phyloP scores from a whole-genome alignment of 1,284 basidiomycete species.

The Austroboletus rostrupii region DNA sequence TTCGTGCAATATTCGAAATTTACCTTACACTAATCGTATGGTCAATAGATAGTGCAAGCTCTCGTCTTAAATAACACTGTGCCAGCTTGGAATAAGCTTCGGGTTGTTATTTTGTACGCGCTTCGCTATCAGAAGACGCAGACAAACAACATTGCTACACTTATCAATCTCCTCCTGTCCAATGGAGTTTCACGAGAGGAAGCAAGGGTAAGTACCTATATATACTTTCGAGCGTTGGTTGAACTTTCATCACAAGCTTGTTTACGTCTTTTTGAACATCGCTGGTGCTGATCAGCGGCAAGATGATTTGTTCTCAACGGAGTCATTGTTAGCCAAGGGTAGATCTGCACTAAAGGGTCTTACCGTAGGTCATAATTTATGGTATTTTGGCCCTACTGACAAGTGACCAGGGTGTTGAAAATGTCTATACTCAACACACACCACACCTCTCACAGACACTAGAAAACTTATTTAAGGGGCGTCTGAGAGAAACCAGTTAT shows the following conservation, averaged over 20 bases:
- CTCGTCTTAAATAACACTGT: constrained; percentile 69
- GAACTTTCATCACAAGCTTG: constrained; percentile 53
- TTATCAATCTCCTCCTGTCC: constrained; percentile 80
- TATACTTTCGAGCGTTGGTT: constrained; percentile 1
- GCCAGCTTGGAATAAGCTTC: constrained; percentile 79
- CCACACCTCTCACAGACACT: constrained; percentile 92
- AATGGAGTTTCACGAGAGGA: constrained; percentile 84
- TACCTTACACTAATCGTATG: not conserved
- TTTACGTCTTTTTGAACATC: constrained; percentile 91
- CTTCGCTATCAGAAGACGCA: constrained; percentile 94
- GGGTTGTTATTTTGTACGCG: constrained; percentile 92
- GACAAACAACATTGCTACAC: constrained; percentile 75
- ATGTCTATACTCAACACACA: constrained; percentile 97
- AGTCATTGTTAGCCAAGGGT: constrained; percentile 92
- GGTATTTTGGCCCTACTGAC: constrained; percentile 1
- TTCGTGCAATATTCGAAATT: constrained; percentile 30
- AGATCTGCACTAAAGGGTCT: constrained; percentile 93
- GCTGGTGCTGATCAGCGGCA: constrained; percentile 95
- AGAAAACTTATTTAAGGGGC: constrained; percentile 85
- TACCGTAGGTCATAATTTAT: constrained; percentile 52
- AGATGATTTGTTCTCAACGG: constrained; percentile 96
- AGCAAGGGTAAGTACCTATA: constrained; percentile 59
- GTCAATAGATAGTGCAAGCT: constrained; percentile 68
- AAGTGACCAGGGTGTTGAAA: constrained; percentile 82
- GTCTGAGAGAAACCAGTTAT: constrained; percentile 84